Percentiles rank a stretch among this genome's conserved stretches.
These are phyloP conservation scores for Pulveroboletus ravenelii DNA, from an alignment of 768 basidiomycete species.

Conservation along the genomic window DNA sequence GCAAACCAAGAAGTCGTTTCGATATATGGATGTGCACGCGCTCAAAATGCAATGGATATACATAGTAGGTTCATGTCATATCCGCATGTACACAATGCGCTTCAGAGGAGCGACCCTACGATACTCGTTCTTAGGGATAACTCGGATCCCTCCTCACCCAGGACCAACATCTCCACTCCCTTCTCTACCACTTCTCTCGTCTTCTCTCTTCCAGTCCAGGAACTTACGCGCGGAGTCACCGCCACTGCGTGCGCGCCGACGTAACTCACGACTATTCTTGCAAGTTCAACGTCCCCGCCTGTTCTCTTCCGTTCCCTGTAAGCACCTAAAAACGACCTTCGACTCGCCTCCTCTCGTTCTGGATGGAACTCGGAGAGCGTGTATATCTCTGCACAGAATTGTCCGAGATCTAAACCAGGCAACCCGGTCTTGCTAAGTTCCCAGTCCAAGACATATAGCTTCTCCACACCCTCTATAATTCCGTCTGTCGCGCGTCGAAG, in stretches of 20 bases:
- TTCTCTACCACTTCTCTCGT: constrained; percentile 47
- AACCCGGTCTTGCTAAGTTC: constrained; percentile 57
- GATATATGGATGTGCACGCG: too few species aligned
- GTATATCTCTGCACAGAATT: constrained; percentile 59
- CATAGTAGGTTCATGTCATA: too few species aligned
- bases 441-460: constrained; percentile 58
- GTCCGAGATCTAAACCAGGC: constrained; percentile 55
- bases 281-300: constrained; percentile 24
- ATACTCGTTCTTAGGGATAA: constrained; percentile 26
- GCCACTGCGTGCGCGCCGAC: constrained; percentile 53
- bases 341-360: constrained; percentile 33
- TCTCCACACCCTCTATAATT: constrained; percentile 29
- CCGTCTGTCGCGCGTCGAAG: constrained; percentile 29
- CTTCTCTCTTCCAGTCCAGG: constrained; percentile 47
- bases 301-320: constrained; percentile 34
- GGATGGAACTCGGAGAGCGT: constrained; percentile 46
- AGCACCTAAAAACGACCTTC: constrained; percentile 39
- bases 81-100: neutral
- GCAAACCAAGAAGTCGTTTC: too few species aligned
- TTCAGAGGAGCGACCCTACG: constrained; percentile 23
- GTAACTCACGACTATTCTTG: constrained; percentile 39
- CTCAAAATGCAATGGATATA: too few species aligned
- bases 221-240: constrained; percentile 40
- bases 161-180: constrained; percentile 43
- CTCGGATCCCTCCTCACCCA: constrained; percentile 28